Evolutionary conservation across 2,329 filamentous ascomycete genomes (phyloP).

Genomic region (Mollisiaceae sp.): DNA sequence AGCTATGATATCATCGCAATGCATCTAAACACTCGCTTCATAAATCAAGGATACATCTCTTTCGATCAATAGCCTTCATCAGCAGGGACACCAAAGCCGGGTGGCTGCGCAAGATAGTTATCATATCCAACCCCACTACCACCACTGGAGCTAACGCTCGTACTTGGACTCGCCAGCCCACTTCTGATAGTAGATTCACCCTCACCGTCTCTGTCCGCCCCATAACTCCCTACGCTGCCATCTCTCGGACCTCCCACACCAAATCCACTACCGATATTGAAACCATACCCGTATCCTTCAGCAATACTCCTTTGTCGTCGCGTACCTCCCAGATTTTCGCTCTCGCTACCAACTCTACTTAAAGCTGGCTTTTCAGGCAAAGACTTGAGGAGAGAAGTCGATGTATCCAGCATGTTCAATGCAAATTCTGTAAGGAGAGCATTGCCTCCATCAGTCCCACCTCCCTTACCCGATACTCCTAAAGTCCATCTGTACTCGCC

Average conservation of each 20-base stretch:
- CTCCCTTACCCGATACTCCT: slow-evolving; percentile 75
- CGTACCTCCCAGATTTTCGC: slow-evolving; percentile 31
- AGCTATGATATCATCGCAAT: slow-evolving; percentile 13
- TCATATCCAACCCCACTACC: slow-evolving; percentile 26
- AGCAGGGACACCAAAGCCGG: not conserved
- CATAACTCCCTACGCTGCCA: slow-evolving; percentile 31
- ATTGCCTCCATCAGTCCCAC: slow-evolving; percentile 51
- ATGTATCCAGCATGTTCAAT: slow-evolving; percentile 79
- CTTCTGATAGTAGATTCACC: slow-evolving; percentile 33
- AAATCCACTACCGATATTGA: slow-evolving; percentile 33
- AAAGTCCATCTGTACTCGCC: slow-evolving; percentile 95
- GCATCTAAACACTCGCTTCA: slow-evolving; percentile 3
- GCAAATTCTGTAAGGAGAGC: slow-evolving; percentile 69
- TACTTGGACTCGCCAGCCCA: slow-evolving; percentile 42
- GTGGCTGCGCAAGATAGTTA: slow-evolving; percentile 2
- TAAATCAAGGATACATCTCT: not conserved
- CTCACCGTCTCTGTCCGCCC: slow-evolving; percentile 29
- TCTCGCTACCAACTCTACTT: slow-evolving; percentile 52
- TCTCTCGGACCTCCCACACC: slow-evolving; percentile 36
- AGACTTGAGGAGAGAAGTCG: slow-evolving; percentile 69
- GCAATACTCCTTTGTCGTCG: slow-evolving; percentile 32
- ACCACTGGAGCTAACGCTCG: slow-evolving; percentile 40
- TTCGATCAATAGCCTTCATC: slow-evolving; percentile 1
- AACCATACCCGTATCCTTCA: slow-evolving; percentile 34
- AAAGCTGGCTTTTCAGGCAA: slow-evolving; percentile 74